These are phyloP conservation scores for Sequoia sempervirens DNA, from an alignment of 75 land plant species.

Conservation along the genomic window DNA sequence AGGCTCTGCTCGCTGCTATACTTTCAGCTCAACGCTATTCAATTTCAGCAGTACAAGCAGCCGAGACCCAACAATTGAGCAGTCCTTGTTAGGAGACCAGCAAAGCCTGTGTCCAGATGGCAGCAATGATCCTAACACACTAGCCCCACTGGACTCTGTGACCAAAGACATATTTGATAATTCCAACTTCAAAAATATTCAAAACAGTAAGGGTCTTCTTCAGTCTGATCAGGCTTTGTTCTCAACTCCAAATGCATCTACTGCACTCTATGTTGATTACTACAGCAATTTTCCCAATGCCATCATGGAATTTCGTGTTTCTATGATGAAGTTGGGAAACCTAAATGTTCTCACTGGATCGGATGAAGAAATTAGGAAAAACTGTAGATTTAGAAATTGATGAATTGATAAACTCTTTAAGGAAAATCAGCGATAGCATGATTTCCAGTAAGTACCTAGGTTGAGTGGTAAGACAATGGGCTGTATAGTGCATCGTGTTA, in stretches of 20 bases:
- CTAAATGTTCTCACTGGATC: constrained; percentile 49
- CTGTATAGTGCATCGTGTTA: no score
- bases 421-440: no score
- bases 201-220: constrained; percentile 17
- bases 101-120: constrained; percentile 17
- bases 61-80: constrained; percentile 17
- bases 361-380: constrained; percentile 46
- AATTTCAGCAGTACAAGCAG: constrained; percentile 14
- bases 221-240: constrained; percentile 31
- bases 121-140: not conserved
- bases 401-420: not conserved
- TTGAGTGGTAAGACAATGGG: no score
- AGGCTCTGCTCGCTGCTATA: constrained; percentile 15
- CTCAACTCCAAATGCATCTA: constrained; percentile 7
- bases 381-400: constrained; percentile 51
- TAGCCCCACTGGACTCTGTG: constrained; percentile 19
- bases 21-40: constrained; percentile 16
- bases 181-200: constrained; percentile 26
- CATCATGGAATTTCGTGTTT: constrained; percentile 34
- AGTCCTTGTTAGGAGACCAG: not conserved
- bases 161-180: constrained; percentile 33
- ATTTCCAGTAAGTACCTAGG: no score
- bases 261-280: constrained; percentile 27
- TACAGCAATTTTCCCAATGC: constrained; percentile 22
- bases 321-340: constrained; percentile 71